Percentiles rank a stretch among this genome's conserved stretches.
Evolutionary conservation across 192 early-diverging fungal genomes (phyloP).

Genomic region (Coemansia sp.): DNA sequence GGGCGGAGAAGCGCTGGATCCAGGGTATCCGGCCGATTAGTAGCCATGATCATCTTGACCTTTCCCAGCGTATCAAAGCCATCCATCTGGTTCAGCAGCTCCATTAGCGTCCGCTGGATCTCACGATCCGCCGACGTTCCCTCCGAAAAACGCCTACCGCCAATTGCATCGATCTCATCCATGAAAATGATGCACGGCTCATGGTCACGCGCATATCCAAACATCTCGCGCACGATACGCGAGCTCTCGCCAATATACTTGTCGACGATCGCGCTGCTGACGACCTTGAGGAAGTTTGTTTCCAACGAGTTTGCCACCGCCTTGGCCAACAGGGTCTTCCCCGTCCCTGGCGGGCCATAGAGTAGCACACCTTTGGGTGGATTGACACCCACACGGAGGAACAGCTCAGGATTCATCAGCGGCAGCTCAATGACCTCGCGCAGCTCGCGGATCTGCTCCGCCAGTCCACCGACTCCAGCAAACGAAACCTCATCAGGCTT

Average conservation of each 20-base stretch:
- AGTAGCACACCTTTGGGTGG: slow-evolving; percentile 98
- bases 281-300: slow-evolving; percentile 98
- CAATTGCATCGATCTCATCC: slow-evolving; percentile 99
- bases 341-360: slow-evolving; percentile 97
- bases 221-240: slow-evolving; percentile 97
- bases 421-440: slow-evolving; percentile 99
- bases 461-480: slow-evolving; percentile 94
- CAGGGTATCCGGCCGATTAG: slow-evolving; percentile 97
- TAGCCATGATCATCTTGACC: slow-evolving; percentile 99
- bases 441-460: slow-evolving; percentile 96
- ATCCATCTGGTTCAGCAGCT: slow-evolving; percentile 99
- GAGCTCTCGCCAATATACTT: slow-evolving; percentile 99
- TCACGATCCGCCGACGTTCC: slow-evolving; percentile 99
- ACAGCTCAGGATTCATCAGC: slow-evolving; percentile 97
- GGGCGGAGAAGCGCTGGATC: slow-evolving; percentile 97
- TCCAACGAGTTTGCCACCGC: slow-evolving; percentile 97
- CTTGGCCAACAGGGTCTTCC: slow-evolving; percentile 95
- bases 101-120: slow-evolving; percentile 99
- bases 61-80: slow-evolving; percentile 99
- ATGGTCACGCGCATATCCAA: slow-evolving; percentile 98
- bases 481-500: slow-evolving; percentile 94
- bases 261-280: slow-evolving; percentile 98
- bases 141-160: slow-evolving; percentile 96
- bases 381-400: slow-evolving; percentile 95
- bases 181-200: slow-evolving; percentile 99